A percentile compares a stretch with the other conserved stretches of the same genome.
Evolutionary conservation across 2,329 filamentous ascomycete species (phyloP).

Genomic region (Beauveria bassiana): DNA sequence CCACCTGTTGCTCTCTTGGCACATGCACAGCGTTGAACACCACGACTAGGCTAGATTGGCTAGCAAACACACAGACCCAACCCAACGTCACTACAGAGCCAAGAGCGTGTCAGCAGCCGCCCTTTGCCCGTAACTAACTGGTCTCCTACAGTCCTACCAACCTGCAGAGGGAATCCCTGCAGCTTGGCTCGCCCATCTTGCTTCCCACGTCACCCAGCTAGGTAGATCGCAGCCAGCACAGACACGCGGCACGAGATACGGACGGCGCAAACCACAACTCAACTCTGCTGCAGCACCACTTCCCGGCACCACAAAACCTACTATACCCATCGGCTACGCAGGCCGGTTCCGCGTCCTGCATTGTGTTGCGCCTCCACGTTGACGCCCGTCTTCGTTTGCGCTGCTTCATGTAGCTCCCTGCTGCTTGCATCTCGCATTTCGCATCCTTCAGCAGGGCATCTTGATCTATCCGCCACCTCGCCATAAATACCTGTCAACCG

Average conservation of each 20-base stretch:
- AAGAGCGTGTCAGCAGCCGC: neutral
- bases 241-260: neutral
- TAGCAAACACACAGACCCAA: slow-evolving; percentile 8
- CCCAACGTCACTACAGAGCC: neutral
- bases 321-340: neutral
- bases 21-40: neutral
- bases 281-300: neutral
- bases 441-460: slow-evolving; percentile 4
- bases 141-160: neutral
- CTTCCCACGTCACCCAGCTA: neutral
- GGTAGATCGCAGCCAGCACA: neutral
- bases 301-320: neutral
- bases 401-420: neutral
- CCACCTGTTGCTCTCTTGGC: neutral
- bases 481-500: neutral
- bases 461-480: slow-evolving; percentile 3
- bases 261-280: neutral
- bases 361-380: neutral
- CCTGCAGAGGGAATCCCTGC: neutral
- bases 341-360: slow-evolving; percentile 6
- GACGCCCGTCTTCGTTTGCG: neutral
- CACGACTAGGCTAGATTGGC: neutral
- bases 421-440: slow-evolving; percentile 3
- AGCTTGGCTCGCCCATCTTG: neutral
- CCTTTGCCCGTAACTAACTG: neutral